These are phyloP conservation scores for Tilletiaria anomala DNA, from an alignment of 1,284 basidiomycete genomes.

Conservation along the genomic window DNA sequence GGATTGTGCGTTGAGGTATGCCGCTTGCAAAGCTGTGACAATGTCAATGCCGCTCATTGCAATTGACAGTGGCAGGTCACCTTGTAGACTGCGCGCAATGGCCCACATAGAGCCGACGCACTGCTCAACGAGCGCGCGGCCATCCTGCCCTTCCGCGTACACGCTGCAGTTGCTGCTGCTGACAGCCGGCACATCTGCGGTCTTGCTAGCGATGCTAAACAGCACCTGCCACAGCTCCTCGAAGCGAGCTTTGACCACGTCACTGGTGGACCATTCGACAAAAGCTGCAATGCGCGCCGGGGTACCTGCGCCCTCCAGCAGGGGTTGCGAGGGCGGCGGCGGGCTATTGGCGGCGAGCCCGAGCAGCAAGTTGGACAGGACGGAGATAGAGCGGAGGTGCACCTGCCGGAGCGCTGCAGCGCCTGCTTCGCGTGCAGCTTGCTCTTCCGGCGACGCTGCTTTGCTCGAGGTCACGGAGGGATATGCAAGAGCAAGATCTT, in stretches of 20 bases:
- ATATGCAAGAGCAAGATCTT: too few species aligned
- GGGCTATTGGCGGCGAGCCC: conserved; percentile 16
- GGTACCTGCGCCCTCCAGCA: background rate
- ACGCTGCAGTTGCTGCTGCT: background rate
- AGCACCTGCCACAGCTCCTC: background rate
- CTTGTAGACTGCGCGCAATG: conserved; percentile 17
- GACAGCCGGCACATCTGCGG: conserved; percentile 14
- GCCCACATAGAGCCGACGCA: conserved; percentile 27
- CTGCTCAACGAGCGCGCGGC: conserved; percentile 20
- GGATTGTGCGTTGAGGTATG: conserved; percentile 12
- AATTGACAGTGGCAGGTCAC: conserved; percentile 8
- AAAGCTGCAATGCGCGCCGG: background rate
- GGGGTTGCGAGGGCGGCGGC: conserved; percentile 16
- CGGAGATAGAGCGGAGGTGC: conserved; percentile 21
- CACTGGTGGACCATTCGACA: background rate
- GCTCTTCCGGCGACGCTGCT: too few species aligned
- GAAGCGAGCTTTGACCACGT: background rate
- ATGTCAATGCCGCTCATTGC: conserved; percentile 3
- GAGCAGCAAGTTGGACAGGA: conserved; percentile 21
- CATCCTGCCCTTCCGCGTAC: conserved; percentile 7
- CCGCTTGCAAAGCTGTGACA: conserved; percentile 13
- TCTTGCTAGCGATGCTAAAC: conserved; percentile 12
- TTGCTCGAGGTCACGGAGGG: too few species aligned
- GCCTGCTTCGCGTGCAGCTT: too few species aligned
- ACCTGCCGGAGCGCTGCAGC: too few species aligned